Base-by-base conservation (phyloP, 345 rosid genomes). In the Ceriops decandra region DNA sequence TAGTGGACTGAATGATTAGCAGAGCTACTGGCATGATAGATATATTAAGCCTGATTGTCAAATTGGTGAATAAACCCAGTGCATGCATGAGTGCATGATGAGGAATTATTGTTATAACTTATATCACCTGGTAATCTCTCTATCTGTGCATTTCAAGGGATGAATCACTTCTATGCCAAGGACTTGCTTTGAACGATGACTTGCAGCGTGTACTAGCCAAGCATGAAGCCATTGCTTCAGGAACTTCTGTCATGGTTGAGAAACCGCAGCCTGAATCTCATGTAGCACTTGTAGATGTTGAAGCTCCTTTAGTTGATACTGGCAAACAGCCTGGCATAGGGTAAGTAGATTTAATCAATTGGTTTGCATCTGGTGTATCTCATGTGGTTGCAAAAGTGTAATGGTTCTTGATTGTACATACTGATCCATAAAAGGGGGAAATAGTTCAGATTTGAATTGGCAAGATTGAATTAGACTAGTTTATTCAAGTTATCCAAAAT, bases 141-240 rank as follows among this genome's bases (percentile, higher is more conserved):
- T 59, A 56, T 70, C 24, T 66, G 13, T 42, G 49, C 31, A 63
- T n/a, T 64, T 86, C 65, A 84, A 95, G 99, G 84, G 99, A 95
- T 59, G 97, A 95, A 75, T 87, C 93, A 46, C 86, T 95, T 69
- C 80, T 95, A 66, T 77, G 92, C 73, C 97, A 92, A 81, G 99
- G 98, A 70, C 83, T 95, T 74, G 85, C 93, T 31, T 70, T 92
- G 75, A 95, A 95, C 84, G 99, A 95, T 80, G 98, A 92, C 81
- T 80, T 95, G 96, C 97, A 95, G 77, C 96, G 91, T 64, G 78
- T 95, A 68, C 82, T 95, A 67, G 91, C 91, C 66, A 95, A 82
- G 79, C 93, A 95, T 71, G 97, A 95, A 82, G 77, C 90, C 69
- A 78, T 95, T 74, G 80, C 97, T 78, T 86, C 96, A 22, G 92